Percentiles rank a stretch among this genome's conserved stretches.
Evolutionary conservation across 345 rosid species (phyloP).

Genomic region (Arabidopsis suecica): DNA sequence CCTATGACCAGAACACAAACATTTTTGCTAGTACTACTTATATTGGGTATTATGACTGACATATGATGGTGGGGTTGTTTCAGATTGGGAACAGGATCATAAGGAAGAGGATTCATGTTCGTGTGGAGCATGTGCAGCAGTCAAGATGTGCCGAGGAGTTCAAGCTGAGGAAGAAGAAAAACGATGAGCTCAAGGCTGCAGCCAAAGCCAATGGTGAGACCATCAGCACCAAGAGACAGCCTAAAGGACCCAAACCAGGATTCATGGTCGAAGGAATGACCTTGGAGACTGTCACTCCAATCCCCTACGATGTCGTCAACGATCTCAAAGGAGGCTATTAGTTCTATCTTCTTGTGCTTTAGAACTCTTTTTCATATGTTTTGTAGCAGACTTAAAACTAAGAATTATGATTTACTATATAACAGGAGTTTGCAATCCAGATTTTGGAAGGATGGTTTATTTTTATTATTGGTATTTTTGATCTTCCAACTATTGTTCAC

Average conservation of each 20-base stretch:
- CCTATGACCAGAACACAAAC: not conserved
- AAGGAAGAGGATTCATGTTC: conserved; percentile 80
- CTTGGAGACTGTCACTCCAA: conserved; percentile 81
- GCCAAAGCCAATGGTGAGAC: conserved; percentile 71
- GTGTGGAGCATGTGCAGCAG: conserved; percentile 75
- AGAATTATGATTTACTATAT: conserved; percentile 9
- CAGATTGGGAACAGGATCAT: conserved; percentile 76
- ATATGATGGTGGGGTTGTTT: not conserved
- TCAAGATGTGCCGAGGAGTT: conserved; percentile 80
- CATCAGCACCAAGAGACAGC: conserved; percentile 83
- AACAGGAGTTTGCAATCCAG: conserved; percentile 10
- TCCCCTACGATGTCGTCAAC: conserved; percentile 87
- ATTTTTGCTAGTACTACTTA: not conserved
- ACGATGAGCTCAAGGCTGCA: conserved; percentile 71
- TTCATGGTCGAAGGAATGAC: conserved; percentile 86
- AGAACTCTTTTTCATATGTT: conserved; percentile 9
- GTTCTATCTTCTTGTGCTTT: conserved; percentile 15
- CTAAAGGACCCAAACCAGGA: conserved; percentile 83
- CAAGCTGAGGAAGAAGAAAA: conserved; percentile 58
- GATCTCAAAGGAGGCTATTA: conserved; percentile 91
- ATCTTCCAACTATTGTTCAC: not conserved
- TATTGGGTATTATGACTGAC: not conserved
- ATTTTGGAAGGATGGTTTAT: not conserved
- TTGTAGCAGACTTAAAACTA: conserved; percentile 7
- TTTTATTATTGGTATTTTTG: not conserved